Conservation (phyloP, 352 stramenopile species). For the Globisporangium uncinulatum region DNA sequence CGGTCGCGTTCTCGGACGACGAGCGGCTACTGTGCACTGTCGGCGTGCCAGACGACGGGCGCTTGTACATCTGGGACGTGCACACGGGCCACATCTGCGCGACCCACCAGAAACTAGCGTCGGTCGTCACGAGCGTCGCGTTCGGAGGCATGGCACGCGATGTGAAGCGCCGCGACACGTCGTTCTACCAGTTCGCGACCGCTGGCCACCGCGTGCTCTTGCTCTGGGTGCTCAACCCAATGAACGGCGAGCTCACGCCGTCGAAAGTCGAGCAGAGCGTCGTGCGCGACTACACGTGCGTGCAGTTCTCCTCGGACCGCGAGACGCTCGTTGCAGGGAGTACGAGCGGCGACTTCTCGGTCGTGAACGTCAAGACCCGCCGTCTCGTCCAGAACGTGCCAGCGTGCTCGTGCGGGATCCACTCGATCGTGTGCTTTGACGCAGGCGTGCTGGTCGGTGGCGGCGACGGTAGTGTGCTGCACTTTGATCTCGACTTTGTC, state of each 20-base stretch:
- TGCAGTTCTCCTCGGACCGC: slow-evolving; percentile 75
- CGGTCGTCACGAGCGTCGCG: slow-evolving; percentile 49
- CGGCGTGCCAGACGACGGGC: slow-evolving; percentile 69
- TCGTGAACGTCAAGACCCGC: slow-evolving; percentile 72
- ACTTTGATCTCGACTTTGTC: slow-evolving; percentile 70
- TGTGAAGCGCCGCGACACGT: slow-evolving; percentile 87
- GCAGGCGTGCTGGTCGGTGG: slow-evolving; percentile 65
- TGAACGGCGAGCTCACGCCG: slow-evolving; percentile 61
- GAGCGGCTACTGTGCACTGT: slow-evolving; percentile 82
- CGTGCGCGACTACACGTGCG: slow-evolving; percentile 77
- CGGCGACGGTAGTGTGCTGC: slow-evolving; percentile 80
- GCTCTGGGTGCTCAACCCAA: slow-evolving; percentile 87
- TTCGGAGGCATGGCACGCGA: slow-evolving; percentile 87
- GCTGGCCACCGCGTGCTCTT: slow-evolving; percentile 65
- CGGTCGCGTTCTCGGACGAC: slow-evolving; percentile 89
- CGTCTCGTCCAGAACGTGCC: slow-evolving; percentile 63
- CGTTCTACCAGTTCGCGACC: slow-evolving; percentile 86
- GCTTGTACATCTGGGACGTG: slow-evolving; percentile 90
- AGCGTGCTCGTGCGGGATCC: slow-evolving; percentile 78
- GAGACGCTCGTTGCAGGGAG: slow-evolving; percentile 82
- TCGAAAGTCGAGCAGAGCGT: slow-evolving; percentile 74
- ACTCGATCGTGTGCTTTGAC: slow-evolving; percentile 45
- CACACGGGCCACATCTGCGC: slow-evolving; percentile 85
- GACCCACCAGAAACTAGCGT: slow-evolving; percentile 64
- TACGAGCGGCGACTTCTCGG: slow-evolving; percentile 84